These are phyloP conservation scores for Oidiodendron maius DNA, from an alignment of 495 filamentous ascomycete species.

Conservation along the genomic window DNA sequence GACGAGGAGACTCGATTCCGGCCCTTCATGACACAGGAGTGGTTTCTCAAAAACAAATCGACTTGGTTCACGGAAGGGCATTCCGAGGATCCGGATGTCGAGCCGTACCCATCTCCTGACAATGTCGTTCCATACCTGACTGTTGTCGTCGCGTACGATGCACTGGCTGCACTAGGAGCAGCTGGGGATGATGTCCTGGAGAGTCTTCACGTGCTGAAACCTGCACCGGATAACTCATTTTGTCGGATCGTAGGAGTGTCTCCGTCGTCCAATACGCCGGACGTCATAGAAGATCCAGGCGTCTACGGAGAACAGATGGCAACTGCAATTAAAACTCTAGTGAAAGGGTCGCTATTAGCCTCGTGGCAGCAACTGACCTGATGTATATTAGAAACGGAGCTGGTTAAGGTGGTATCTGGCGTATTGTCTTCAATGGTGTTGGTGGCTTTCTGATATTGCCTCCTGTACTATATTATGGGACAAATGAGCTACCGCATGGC, in stretches of 20 bases:
- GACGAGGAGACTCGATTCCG: constrained; percentile 2
- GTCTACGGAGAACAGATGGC: constrained; percentile 1
- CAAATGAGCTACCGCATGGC: too few species aligned
- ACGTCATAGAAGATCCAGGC: background rate
- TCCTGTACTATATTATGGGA: too few species aligned
- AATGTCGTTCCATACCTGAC: constrained; percentile 14
- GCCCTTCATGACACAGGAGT: constrained; percentile 15
- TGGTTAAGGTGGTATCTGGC: too few species aligned
- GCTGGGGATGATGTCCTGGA: constrained; percentile 15
- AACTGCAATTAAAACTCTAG: background rate
- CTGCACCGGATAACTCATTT: background rate
- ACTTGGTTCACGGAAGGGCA: constrained; percentile 9
- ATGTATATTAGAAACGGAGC: background rate
- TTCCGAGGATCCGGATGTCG: constrained; percentile 4
- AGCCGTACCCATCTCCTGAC: constrained; percentile 10
- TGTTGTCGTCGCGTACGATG: constrained; percentile 18
- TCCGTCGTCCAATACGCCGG: background rate
- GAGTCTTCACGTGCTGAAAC: constrained; percentile 1
- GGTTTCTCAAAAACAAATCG: constrained; percentile 16
- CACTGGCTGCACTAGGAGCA: constrained; percentile 18
- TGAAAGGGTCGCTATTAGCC: background rate
- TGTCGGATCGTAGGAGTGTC: background rate
- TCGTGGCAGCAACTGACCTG: background rate
- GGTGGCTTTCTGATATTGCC: too few species aligned
- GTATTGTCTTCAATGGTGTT: too few species aligned